Conservation (phyloP, 257 asterid genomes). For the Solanum sitiens region DNA sequence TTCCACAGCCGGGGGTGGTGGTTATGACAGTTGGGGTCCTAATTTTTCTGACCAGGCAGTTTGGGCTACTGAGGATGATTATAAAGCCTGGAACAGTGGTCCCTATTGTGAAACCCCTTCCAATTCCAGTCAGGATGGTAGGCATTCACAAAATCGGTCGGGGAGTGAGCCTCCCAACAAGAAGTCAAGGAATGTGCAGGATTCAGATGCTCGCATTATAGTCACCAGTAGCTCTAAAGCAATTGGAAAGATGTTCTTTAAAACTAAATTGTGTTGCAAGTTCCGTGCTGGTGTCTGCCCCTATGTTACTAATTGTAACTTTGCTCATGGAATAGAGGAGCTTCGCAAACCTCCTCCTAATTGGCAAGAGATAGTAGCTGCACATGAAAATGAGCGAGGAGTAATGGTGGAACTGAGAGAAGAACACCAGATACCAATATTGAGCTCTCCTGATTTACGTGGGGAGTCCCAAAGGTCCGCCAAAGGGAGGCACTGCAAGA, state of each 20-base stretch:
- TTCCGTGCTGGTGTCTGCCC: conserved; percentile 76
- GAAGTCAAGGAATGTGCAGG: conserved; percentile 36
- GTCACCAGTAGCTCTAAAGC: conserved; percentile 46
- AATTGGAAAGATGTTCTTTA: conserved; percentile 68
- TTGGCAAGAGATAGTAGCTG: conserved; percentile 78
- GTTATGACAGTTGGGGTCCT: conserved; percentile 45
- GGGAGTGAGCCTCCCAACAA: conserved; percentile 52
- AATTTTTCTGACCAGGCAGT: conserved; percentile 33
- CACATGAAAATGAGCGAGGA: conserved; percentile 45
- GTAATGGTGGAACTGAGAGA: conserved; percentile 40
- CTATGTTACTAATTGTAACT: conserved; percentile 60
- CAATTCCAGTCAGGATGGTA: conserved; percentile 41
- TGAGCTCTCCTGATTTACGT: conserved; percentile 37
- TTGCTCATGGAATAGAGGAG: conserved; percentile 58
- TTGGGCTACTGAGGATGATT: conserved; percentile 75
- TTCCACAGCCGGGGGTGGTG: conserved; percentile 4
- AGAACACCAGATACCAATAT: conserved; percentile 56
- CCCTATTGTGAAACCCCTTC: conserved; percentile 29
- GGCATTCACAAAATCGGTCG: conserved; percentile 28
- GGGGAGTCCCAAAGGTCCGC: conserved; percentile 59
- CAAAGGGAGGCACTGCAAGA: conserved; percentile 75
- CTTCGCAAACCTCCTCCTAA: conserved; percentile 71
- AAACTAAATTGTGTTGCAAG: conserved; percentile 66
- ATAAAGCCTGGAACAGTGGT: conserved; percentile 46
- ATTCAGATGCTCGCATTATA: conserved; percentile 21